phyloP scores from a whole-genome alignment of 495 filamentous ascomycete genomes.

The Trichocladium antarcticum region DNA sequence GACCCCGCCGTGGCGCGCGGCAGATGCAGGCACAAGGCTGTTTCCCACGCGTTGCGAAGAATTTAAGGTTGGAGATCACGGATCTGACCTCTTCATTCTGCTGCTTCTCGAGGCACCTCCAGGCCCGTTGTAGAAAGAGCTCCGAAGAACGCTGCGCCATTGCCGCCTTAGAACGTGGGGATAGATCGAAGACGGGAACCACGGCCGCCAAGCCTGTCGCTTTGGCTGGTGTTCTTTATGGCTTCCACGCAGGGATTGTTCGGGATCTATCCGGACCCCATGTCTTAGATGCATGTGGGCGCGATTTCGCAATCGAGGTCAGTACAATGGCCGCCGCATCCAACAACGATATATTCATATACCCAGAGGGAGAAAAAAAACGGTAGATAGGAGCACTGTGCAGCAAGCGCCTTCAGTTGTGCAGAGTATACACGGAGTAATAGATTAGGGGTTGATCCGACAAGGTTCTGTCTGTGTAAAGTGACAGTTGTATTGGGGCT shows the following conservation, averaged over 20 bases:
- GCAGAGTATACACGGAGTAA: too few species aligned
- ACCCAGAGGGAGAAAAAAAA: too few species aligned
- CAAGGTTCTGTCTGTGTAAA: too few species aligned
- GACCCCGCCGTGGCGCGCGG: background rate
- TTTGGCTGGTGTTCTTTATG: slow-evolving; percentile 5
- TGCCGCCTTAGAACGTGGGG: slow-evolving; percentile 17
- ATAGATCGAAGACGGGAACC: slow-evolving; percentile 6
- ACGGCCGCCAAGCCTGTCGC: slow-evolving; percentile 13
- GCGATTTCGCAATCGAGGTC: background rate
- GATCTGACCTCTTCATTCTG: slow-evolving; percentile 11
- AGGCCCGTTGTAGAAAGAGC: slow-evolving; percentile 25
- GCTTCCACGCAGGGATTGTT: slow-evolving; percentile 18
- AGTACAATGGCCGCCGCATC: too few species aligned
- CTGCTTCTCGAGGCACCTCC: slow-evolving; percentile 10
- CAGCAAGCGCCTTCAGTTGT: too few species aligned
- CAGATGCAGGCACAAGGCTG: slow-evolving; percentile 13
- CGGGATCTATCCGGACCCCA: background rate
- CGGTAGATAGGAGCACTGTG: too few species aligned
- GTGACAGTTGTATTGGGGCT: too few species aligned
- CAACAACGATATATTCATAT: too few species aligned
- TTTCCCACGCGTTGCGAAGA: slow-evolving; percentile 1
- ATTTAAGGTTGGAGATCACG: slow-evolving; percentile 25
- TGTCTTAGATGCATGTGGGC: slow-evolving; percentile 9
- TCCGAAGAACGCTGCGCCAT: slow-evolving; percentile 20
- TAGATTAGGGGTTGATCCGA: too few species aligned